Percentiles rank a stretch among this genome's conserved stretches.
These are phyloP conservation scores for Geopyxis carbonaria DNA, from an alignment of 495 filamentous ascomycete genomes.

Conservation along the genomic window DNA sequence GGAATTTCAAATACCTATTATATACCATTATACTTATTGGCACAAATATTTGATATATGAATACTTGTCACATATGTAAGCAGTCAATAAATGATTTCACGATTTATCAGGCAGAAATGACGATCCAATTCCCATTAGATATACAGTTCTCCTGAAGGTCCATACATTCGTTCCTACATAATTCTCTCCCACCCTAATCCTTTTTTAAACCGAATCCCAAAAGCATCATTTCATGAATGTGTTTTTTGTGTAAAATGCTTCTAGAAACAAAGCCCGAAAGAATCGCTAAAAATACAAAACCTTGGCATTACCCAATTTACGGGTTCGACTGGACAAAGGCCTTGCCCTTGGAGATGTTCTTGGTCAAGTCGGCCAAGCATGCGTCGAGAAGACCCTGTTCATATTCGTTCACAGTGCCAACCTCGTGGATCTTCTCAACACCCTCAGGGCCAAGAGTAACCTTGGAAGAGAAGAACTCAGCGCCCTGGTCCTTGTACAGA, in stretches of 20 bases:
- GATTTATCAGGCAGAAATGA: too few species aligned
- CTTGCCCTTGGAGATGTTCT: constrained; percentile 62
- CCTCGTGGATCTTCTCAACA: constrained; percentile 74
- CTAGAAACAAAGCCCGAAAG: constrained; percentile 5
- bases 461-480: constrained; percentile 85
- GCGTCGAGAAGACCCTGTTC: constrained; percentile 83
- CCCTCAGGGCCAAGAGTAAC: constrained; percentile 93
- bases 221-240: background rate
- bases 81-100: too few species aligned
- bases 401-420: constrained; percentile 63
- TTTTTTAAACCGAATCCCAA: background rate
- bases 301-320: constrained; percentile 30
- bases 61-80: too few species aligned
- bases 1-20: too few species aligned
- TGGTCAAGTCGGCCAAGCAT: constrained; percentile 72
- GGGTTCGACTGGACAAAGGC: constrained; percentile 55
- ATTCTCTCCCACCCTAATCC: background rate
- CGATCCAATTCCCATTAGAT: too few species aligned
- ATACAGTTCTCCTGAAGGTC: background rate
- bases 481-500: constrained; percentile 90
- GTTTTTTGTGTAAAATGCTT: constrained; percentile 5
- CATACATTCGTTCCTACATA: background rate
- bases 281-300: background rate
- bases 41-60: too few species aligned
- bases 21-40: too few species aligned